Percentiles rank a stretch among this genome's conserved stretches.
These are phyloP conservation scores for Saccharum hybrid DNA, from an alignment of 202 grass and related monocot genomes.

Conservation along the genomic window DNA sequence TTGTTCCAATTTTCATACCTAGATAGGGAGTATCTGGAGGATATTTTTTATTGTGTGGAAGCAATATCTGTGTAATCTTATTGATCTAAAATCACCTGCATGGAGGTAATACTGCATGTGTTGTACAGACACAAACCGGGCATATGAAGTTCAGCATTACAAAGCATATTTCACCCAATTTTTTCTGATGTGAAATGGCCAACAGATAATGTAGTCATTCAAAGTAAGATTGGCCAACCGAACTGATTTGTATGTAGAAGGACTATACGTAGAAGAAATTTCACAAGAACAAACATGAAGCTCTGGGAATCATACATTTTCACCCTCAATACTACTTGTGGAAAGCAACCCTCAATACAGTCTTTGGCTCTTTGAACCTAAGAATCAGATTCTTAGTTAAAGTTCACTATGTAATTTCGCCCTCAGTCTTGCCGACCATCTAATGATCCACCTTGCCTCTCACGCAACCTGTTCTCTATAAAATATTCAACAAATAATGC, in stretches of 20 bases:
- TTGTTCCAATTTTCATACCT: too few species aligned
- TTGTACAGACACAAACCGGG: too few species aligned
- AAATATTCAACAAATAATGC: neutral
- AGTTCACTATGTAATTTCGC: neutral
- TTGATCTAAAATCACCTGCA: too few species aligned
- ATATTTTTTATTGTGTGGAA: too few species aligned
- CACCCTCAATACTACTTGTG: constrained; percentile 19
- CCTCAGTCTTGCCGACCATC: neutral
- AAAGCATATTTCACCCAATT: too few species aligned
- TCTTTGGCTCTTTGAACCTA: constrained; percentile 8
- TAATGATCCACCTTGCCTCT: constrained; percentile 11
- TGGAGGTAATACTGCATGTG: too few species aligned
- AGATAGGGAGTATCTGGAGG: too few species aligned
- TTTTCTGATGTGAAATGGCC: neutral
- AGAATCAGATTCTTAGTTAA: constrained; percentile 6
- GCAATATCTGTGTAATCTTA: too few species aligned
- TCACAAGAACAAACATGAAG: constrained; percentile 6
- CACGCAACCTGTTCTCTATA: neutral
- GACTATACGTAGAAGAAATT: constrained; percentile 22
- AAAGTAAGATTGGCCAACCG: neutral
- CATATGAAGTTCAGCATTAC: too few species aligned
- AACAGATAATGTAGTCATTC: neutral
- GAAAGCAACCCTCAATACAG: neutral
- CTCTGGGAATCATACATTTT: constrained; percentile 55
- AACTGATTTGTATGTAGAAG: constrained; percentile 13